These are phyloP conservation scores for Pleurotus eryngii DNA, from an alignment of 768 basidiomycete species.

Conservation along the genomic window DNA sequence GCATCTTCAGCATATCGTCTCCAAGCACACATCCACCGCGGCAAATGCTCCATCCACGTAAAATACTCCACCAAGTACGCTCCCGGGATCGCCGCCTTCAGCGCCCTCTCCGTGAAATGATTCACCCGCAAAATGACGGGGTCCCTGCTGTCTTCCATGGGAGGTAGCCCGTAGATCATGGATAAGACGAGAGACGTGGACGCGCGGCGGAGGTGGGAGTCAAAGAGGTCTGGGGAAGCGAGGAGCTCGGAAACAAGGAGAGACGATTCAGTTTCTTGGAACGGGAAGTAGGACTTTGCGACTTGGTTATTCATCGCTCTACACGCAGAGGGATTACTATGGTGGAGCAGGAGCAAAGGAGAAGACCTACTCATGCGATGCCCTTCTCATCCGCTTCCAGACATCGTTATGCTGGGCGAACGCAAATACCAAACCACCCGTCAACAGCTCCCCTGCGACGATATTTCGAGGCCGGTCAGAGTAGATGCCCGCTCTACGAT, in stretches of 20 bases:
- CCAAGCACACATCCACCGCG: slow-evolving; percentile 18
- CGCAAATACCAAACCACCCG: slow-evolving; percentile 13
- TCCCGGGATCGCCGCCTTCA: slow-evolving; percentile 29
- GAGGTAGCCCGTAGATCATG: slow-evolving; percentile 14
- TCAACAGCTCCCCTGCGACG: slow-evolving; percentile 22
- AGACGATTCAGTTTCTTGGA: slow-evolving; percentile 12
- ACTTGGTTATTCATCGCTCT: slow-evolving; percentile 12
- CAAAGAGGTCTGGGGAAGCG: slow-evolving; percentile 2
- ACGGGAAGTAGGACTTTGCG: slow-evolving; percentile 7
- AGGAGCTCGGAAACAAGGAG: slow-evolving; percentile 8
- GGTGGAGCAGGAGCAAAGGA: background rate
- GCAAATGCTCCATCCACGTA: slow-evolving; percentile 28
- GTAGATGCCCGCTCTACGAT: slow-evolving; percentile 22
- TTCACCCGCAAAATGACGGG: slow-evolving; percentile 13
- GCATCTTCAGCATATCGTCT: slow-evolving; percentile 13
- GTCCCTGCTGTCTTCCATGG: slow-evolving; percentile 7
- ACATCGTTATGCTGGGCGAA: slow-evolving; percentile 14
- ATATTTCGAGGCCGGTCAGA: slow-evolving; percentile 22
- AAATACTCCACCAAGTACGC: slow-evolving; percentile 31
- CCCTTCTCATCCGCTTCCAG: slow-evolving; percentile 12
- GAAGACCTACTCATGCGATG: slow-evolving; percentile 13
- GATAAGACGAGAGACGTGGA: slow-evolving; percentile 10
- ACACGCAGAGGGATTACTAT: background rate
- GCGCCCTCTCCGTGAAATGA: slow-evolving; percentile 21
- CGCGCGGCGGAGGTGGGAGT: slow-evolving; percentile 10